These are phyloP conservation scores for Meripilus lineatus DNA, from an alignment of 1,284 basidiomycete genomes.

Conservation along the genomic window DNA sequence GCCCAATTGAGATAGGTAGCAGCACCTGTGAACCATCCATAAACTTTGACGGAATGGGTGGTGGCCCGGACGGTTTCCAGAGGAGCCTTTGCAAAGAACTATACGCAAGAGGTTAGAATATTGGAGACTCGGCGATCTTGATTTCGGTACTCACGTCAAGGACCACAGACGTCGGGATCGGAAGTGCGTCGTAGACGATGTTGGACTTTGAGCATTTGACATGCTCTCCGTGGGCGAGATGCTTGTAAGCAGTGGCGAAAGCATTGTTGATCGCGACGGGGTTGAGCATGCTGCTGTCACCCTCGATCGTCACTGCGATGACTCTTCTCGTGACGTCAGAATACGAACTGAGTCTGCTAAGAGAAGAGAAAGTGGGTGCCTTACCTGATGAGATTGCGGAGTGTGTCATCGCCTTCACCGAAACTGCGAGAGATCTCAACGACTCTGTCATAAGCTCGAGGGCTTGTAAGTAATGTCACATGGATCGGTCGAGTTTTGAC, in stretches of 20 bases:
- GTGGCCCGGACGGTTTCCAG: conserved; percentile 6
- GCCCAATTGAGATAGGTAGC: conserved; percentile 11
- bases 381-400: conserved; percentile 1
- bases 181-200: conserved; percentile 5
- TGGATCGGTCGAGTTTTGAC: conserved; percentile 14
- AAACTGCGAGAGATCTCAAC: conserved; percentile 18
- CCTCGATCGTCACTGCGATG: neutral
- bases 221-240: conserved; percentile 6
- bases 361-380: neutral
- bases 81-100: conserved; percentile 14
- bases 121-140: neutral
- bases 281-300: neutral
- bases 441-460: conserved; percentile 11
- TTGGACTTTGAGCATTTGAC: conserved; percentile 9
- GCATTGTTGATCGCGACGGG: neutral
- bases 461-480: conserved; percentile 17
- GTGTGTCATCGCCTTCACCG: conserved; percentile 6
- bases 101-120: neutral
- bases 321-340: neutral
- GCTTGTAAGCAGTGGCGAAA: conserved; percentile 9
- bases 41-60: conserved; percentile 12
- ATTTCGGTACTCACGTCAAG: conserved; percentile 9
- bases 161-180: conserved; percentile 8
- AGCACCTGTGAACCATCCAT: conserved; percentile 14
- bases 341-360: neutral